phyloP scores from a whole-genome alignment of 345 rosid species.

The Eutrema japonicum region DNA sequence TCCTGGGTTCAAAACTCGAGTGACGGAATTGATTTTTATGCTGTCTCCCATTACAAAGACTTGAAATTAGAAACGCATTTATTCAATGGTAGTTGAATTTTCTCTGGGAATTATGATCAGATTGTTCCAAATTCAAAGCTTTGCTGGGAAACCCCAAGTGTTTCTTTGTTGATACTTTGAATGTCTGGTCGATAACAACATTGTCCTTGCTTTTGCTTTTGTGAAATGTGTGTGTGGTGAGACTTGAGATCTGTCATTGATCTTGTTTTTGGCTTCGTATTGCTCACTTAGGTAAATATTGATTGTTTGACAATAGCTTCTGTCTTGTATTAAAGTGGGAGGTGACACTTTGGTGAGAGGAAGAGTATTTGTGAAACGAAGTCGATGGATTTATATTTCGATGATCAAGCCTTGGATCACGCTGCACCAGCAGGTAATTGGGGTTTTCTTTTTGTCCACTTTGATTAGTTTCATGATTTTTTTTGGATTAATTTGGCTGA shows the following conservation, averaged over 20 bases:
- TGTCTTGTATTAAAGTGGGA: slow-evolving; percentile 11
- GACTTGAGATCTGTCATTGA: slow-evolving; percentile 21
- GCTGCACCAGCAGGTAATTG: slow-evolving; percentile 35
- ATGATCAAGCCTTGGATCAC: slow-evolving; percentile 27
- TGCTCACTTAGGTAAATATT: neutral
- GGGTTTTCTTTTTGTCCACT: neutral
- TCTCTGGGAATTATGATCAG: neutral
- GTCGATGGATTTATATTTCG: slow-evolving; percentile 41
- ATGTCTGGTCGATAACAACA: slow-evolving; percentile 7
- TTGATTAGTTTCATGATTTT: slow-evolving; percentile 8
- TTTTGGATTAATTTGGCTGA: slow-evolving; percentile 22
- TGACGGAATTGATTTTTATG: neutral
- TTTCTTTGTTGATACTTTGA: slow-evolving; percentile 4
- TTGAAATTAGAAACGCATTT: neutral
- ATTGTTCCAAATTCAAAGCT: slow-evolving; percentile 4
- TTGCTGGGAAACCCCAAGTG: neutral
- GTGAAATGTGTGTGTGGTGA: neutral
- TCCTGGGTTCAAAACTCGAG: neutral
- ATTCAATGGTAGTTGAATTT: neutral
- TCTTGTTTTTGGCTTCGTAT: slow-evolving; percentile 7
- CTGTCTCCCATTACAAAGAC: neutral
- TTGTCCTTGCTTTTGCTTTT: neutral
- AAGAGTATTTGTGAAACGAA: neutral
- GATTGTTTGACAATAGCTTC: neutral
- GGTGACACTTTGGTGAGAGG: slow-evolving; percentile 19